Base-by-base conservation (phyloP, 2,329 filamentous ascomycete genomes). In the Fusarium odoratissimum region DNA sequence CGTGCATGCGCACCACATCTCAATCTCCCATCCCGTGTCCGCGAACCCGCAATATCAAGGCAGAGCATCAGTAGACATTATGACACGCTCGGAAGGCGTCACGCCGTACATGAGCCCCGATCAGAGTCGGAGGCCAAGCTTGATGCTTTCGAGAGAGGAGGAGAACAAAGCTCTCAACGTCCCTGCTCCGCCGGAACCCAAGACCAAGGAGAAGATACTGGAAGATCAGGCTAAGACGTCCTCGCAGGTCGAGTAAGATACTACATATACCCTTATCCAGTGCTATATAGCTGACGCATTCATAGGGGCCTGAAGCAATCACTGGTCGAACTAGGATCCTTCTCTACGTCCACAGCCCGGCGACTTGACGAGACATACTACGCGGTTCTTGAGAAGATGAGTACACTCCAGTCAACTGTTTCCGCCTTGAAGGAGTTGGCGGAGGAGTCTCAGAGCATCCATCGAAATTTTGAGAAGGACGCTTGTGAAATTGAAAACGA, bases 281-380 rank as follows among this genome's bases (percentile, higher is more conserved):
- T 60, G 35, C 8, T 42, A 31, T 31, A 16, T 60, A 58, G 51
- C 80, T 82, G 71, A 80, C 69, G 21, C 35, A 48, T 31, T 17
- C 13, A 30, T 14, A 72, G 89, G 65, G 86, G 85, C 52, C 76
- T 91, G 25, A 85, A 84, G 71, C 86, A 86, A 61, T 86, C 88
- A 8, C 82, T 91, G 1, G 78, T 80, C 30, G 84, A 87, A 54
- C 84, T 95, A 16, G 87, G 86, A 74, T 83, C 86, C 37, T 86
- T 91, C 79, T 92, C 92, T 28, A 86, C 89, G 61, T 82, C 85
- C 28, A 89, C 91, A 30, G 93, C 91, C 21, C 86, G 87, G 67
- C 88, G 88, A 38, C 88, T 95, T 45, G 92, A 95, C 79, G 89
- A 92, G 65, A 91, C 91, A 6, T 95, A 95, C 82, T 92, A 93